These are phyloP conservation scores for Abortiporus biennis DNA, from an alignment of 1,284 basidiomycete species.

Conservation along the genomic window DNA sequence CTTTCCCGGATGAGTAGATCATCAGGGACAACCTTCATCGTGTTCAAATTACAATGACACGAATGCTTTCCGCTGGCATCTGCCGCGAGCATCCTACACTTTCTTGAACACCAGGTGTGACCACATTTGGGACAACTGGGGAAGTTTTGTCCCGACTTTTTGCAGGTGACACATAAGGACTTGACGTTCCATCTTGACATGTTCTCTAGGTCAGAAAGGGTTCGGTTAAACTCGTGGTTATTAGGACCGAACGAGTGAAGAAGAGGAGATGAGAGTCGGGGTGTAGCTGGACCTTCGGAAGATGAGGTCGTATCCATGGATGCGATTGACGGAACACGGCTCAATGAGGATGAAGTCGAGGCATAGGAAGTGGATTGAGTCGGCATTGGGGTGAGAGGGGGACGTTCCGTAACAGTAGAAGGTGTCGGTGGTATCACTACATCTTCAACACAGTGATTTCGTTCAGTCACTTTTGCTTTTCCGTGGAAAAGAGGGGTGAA, in stretches of 20 bases:
- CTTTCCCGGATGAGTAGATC: too few relatives aligned
- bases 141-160: slow-evolving; percentile 51
- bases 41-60: too few relatives aligned
- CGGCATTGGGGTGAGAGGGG: neutral
- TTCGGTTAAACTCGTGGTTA: slow-evolving; percentile 34
- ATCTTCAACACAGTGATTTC: too few relatives aligned
- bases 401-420: neutral
- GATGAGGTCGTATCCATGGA: slow-evolving; percentile 24
- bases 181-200: slow-evolving; percentile 45
- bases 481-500: too few relatives aligned
- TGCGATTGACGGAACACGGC: slow-evolving; percentile 21
- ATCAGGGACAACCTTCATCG: too few relatives aligned
- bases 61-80: slow-evolving; percentile 38
- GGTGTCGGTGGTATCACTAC: too few relatives aligned
- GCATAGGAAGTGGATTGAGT: slow-evolving; percentile 7
- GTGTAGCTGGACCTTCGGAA: slow-evolving; percentile 20
- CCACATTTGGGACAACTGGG: slow-evolving; percentile 60
- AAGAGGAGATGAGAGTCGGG: slow-evolving; percentile 17
- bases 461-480: too few relatives aligned
- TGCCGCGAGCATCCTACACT: slow-evolving; percentile 46
- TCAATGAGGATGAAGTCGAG: slow-evolving; percentile 12
- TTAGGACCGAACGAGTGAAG: neutral
- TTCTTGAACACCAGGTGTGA: slow-evolving; percentile 63
- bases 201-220: slow-evolving; percentile 48
- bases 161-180: slow-evolving; percentile 48